Evolutionary conservation across 176 grass and related monocot species (phyloP).

Genomic region (Hordeum marinum): DNA sequence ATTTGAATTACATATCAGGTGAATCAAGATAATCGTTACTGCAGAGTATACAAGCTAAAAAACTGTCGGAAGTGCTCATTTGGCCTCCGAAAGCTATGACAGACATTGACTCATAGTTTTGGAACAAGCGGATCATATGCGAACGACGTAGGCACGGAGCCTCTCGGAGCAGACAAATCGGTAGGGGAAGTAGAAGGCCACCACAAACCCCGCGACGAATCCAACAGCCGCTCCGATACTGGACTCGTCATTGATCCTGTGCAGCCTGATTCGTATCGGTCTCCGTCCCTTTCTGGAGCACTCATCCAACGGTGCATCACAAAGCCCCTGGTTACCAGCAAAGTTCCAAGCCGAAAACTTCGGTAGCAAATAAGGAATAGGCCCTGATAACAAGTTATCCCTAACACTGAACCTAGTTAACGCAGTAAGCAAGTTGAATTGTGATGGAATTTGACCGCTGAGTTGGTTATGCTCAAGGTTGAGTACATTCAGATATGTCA

Average conservation of each 20-base stretch:
- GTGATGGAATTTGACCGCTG: neutral
- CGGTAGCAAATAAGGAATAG: no score
- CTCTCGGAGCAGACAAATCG: neutral
- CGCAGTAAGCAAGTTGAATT: neutral
- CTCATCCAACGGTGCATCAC: neutral
- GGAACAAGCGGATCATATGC: neutral
- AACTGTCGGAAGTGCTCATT: no score
- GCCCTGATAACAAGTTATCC: slow-evolving; percentile 10
- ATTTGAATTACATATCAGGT: no score
- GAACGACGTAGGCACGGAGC: neutral
- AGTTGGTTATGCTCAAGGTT: slow-evolving; percentile 43
- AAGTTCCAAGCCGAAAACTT: neutral
- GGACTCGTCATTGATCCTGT: neutral
- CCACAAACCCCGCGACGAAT: neutral
- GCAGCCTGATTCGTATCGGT: neutral
- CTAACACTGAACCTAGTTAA: slow-evolving; percentile 22
- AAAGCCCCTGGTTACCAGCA: slow-evolving; percentile 11
- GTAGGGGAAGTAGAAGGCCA: slow-evolving; percentile 15
- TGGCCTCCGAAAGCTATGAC: neutral
- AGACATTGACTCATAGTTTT: neutral
- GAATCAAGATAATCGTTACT: no score
- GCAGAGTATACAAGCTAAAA: no score
- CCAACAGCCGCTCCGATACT: neutral
- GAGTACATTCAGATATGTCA: slow-evolving; percentile 10
- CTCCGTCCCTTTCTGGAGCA: neutral